phyloP scores from a whole-genome alignment of 78 protist genomes.

The Dictyostelium capitatum region DNA sequence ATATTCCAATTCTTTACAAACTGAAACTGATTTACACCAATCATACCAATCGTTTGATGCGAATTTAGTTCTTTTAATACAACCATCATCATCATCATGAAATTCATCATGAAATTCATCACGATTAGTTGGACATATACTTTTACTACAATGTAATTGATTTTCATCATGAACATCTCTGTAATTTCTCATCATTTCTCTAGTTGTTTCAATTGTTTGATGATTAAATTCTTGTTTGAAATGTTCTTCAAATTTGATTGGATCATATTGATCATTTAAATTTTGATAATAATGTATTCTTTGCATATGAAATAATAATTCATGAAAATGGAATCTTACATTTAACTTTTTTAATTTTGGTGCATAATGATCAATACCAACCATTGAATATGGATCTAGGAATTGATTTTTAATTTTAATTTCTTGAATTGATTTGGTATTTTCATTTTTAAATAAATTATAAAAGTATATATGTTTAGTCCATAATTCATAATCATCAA shows the following conservation, averaged over 20 bases:
- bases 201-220: too few relatives aligned
- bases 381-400: neutral
- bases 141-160: neutral
- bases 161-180: neutral
- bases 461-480: neutral
- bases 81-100: neutral
- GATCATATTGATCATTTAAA: neutral
- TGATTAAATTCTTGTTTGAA: too few relatives aligned
- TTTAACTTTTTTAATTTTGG: neutral
- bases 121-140: neutral
- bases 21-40: neutral
- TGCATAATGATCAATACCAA: neutral
- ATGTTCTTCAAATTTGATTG: neutral
- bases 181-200: too few relatives aligned
- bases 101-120: too few relatives aligned
- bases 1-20: neutral
- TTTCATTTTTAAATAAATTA: neutral
- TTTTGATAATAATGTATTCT: neutral
- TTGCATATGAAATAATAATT: slow-evolving; percentile 4
- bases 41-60: neutral
- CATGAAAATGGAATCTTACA: neutral
- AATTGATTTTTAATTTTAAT: neutral
- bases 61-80: neutral
- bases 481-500: neutral
- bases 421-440: neutral